phyloP scores from a whole-genome alignment of 345 rosid genomes.

The Bruguiera gymnorhiza region DNA sequence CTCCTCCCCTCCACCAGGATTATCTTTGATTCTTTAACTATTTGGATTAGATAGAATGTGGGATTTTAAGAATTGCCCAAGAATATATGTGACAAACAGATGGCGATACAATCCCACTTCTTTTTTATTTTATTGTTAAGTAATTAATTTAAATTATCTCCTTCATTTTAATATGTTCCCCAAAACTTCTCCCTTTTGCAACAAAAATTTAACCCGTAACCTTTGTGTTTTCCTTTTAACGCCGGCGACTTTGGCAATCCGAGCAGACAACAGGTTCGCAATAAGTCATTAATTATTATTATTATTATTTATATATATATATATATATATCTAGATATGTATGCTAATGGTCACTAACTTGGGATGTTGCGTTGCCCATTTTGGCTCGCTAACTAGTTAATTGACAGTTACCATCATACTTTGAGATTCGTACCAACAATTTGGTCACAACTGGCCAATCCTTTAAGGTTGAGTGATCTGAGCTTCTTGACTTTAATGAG shows the following conservation, averaged over 20 bases:
- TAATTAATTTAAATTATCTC: no score
- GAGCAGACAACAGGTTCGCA: neutral
- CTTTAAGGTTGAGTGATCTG: no score
- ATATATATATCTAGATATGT: no score
- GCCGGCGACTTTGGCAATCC: constrained; percentile 12
- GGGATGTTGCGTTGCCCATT: neutral
- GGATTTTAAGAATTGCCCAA: neutral
- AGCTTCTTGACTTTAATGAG: neutral
- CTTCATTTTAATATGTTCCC: neutral
- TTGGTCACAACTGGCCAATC: neutral
- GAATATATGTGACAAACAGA: constrained; percentile 6
- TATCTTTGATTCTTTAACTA: neutral
- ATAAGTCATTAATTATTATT: neutral
- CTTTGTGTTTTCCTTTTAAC: neutral
- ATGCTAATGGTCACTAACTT: neutral
- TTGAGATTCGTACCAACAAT: neutral
- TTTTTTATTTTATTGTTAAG: no score
- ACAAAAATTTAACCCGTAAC: neutral
- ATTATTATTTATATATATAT: no score
- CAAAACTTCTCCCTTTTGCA: neutral
- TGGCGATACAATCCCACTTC: constrained; percentile 60
- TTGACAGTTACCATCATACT: no score
- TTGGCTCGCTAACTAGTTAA: no score
- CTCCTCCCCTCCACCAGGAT: constrained; percentile 22
- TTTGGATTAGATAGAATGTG: neutral